A percentile compares a stretch with the other conserved stretches of the same genome.
Conservation (phyloP, 2,329 filamentous ascomycete species). For the Beauveria rudraprayagi region DNA sequence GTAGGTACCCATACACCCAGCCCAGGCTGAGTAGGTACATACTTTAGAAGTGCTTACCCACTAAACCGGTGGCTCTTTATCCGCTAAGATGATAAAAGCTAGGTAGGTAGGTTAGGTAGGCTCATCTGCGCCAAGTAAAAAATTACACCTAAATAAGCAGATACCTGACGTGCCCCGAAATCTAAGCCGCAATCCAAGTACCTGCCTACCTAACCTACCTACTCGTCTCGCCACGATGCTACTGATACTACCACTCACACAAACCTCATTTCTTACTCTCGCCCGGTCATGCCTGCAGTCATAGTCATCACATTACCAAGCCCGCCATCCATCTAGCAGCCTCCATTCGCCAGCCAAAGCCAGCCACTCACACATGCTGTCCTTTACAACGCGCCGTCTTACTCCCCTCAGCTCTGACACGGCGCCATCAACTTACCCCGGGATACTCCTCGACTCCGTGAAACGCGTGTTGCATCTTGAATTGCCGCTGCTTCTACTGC, state of each 20-base stretch:
- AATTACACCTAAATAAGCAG: not conserved
- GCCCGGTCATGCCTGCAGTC: not conserved
- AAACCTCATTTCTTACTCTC: not conserved
- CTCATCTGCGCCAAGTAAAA: no score
- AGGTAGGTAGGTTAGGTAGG: not conserved
- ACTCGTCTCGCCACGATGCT: not conserved
- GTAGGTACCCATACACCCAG: no score
- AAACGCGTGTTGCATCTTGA: conserved; percentile 7
- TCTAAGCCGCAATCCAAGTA: not conserved
- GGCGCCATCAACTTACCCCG: not conserved
- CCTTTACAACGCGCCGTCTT: not conserved
- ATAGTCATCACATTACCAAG: not conserved
- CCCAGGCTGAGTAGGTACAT: no score
- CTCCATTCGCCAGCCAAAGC: not conserved
- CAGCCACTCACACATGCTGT: not conserved
- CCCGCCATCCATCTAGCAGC: not conserved
- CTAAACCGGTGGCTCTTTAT: no score
- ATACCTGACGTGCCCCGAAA: not conserved
- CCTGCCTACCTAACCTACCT: not conserved
- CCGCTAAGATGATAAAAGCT: no score
- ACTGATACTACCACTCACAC: not conserved
- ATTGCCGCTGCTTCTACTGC: not conserved
- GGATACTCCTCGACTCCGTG: not conserved
- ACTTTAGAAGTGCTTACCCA: no score
- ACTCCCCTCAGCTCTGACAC: not conserved